Evolutionary conservation across 371 early-diverging fungal genomes (phyloP).

Genomic region (Mucor ambiguus): DNA sequence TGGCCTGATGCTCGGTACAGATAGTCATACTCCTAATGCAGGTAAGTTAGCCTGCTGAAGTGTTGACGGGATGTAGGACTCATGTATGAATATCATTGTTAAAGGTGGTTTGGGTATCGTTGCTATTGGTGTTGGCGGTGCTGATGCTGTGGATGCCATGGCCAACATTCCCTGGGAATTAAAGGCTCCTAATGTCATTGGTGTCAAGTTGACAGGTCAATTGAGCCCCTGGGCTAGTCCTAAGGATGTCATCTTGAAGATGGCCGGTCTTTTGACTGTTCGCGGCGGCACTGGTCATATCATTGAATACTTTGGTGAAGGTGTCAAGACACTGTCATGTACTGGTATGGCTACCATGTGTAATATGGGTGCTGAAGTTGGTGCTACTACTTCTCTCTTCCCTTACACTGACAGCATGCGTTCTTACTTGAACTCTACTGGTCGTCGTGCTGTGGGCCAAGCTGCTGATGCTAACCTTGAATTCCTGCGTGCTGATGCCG

Average conservation of each 20-base stretch:
- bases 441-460: slow-evolving; percentile 70
- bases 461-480: slow-evolving; percentile 63
- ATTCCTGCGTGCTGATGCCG: slow-evolving; percentile 58
- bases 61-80: not conserved
- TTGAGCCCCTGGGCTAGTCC: slow-evolving; percentile 90
- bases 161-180: slow-evolving; percentile 94
- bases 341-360: slow-evolving; percentile 97
- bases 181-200: slow-evolving; percentile 92
- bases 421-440: slow-evolving; percentile 79
- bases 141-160: slow-evolving; percentile 96
- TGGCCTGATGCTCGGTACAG: slow-evolving; percentile 88
- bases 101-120: slow-evolving; percentile 88
- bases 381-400: slow-evolving; percentile 93
- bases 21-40: slow-evolving; percentile 80
- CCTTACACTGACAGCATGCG: slow-evolving; percentile 82
- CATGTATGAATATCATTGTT: slow-evolving; percentile 20
- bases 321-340: slow-evolving; percentile 83
- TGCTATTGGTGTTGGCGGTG: slow-evolving; percentile 95
- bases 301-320: slow-evolving; percentile 92
- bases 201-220: slow-evolving; percentile 90
- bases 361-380: slow-evolving; percentile 96
- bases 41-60: slow-evolving; percentile 24
- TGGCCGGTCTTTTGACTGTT: slow-evolving; percentile 89
- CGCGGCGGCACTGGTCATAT: slow-evolving; percentile 90
- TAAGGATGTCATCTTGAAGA: slow-evolving; percentile 88